These are phyloP conservation scores for Cokeromyces recurvatus DNA, from an alignment of 371 early-diverging fungal species.

Conservation along the genomic window DNA sequence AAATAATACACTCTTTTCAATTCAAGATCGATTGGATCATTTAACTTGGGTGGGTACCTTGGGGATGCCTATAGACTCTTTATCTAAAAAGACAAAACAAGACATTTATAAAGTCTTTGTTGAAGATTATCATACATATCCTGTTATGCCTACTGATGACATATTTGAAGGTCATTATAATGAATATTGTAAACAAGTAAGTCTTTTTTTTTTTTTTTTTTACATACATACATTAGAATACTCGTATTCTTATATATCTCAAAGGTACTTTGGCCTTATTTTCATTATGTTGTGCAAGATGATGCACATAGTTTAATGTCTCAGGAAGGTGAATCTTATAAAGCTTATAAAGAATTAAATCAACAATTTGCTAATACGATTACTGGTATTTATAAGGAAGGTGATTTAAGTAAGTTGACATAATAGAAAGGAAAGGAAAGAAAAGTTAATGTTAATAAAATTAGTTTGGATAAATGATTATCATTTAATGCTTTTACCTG, in stretches of 20 bases:
- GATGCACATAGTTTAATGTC: slow-evolving; percentile 48
- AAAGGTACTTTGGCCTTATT: slow-evolving; percentile 91
- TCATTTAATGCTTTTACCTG: slow-evolving; percentile 92
- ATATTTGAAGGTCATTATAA: slow-evolving; percentile 86
- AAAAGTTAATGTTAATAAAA: too few species aligned
- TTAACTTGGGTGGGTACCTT: slow-evolving; percentile 76
- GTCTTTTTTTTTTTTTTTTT: slow-evolving; percentile 17
- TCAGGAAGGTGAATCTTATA: slow-evolving; percentile 66
- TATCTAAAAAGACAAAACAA: slow-evolving; percentile 54
- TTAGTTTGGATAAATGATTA: slow-evolving; percentile 98
- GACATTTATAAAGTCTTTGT: slow-evolving; percentile 58
- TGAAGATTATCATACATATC: slow-evolving; percentile 60
- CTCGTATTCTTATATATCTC: not conserved
- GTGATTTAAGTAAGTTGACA: slow-evolving; percentile 77
- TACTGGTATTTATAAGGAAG: slow-evolving; percentile 60
- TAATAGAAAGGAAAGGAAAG: too few species aligned
- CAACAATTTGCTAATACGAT: slow-evolving; percentile 78
- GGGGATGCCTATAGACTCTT: slow-evolving; percentile 67
- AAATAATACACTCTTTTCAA: slow-evolving; percentile 79
- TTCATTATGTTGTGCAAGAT: slow-evolving; percentile 93
- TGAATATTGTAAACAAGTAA: slow-evolving; percentile 88
- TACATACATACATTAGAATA: not conserved
- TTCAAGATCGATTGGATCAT: slow-evolving; percentile 47
- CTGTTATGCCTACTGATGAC: slow-evolving; percentile 81
- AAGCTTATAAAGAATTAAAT: slow-evolving; percentile 80